Conservation (phyloP, 805 yeast species). For the Blastobotrys americana region DNA sequence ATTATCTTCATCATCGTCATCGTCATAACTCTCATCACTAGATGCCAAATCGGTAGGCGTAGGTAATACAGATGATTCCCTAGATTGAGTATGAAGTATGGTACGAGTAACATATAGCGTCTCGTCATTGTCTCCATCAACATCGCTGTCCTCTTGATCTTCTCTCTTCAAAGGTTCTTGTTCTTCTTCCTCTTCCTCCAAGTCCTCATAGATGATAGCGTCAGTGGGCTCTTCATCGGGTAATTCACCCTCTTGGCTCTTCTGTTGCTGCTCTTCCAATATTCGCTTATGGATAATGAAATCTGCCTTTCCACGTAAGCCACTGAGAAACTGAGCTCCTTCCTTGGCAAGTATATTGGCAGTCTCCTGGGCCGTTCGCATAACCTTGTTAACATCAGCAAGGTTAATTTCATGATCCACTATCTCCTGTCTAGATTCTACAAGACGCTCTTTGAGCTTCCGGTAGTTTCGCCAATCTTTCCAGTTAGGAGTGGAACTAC, state of each 20-base stretch:
- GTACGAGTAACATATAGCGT: conserved; percentile 1
- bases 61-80: conserved; percentile 5
- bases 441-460: conserved; percentile 35
- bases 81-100: conserved; percentile 2
- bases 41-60: conserved; percentile 11
- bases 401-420: conserved; percentile 32
- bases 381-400: conserved; percentile 35
- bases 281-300: conserved; percentile 18
- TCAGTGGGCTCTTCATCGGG: conserved; percentile 21
- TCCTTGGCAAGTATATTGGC: conserved; percentile 37
- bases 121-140: conserved; percentile 2
- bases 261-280: conserved; percentile 3
- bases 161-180: conserved; percentile 5
- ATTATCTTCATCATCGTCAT: neutral
- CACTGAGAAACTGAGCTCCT: conserved; percentile 35
- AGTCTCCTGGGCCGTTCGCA: conserved; percentile 39
- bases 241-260: conserved; percentile 21
- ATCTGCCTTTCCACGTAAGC: conserved; percentile 20
- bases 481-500: conserved; percentile 16
- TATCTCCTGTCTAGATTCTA: conserved; percentile 36
- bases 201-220: conserved; percentile 19
- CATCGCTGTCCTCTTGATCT: conserved; percentile 6
- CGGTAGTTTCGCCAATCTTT: conserved; percentile 39
- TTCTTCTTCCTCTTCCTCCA: conserved; percentile 21
- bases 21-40: conserved; percentile 7